phyloP scores from a whole-genome alignment of 2,329 filamentous ascomycete species.

The Monosporascus sp. region DNA sequence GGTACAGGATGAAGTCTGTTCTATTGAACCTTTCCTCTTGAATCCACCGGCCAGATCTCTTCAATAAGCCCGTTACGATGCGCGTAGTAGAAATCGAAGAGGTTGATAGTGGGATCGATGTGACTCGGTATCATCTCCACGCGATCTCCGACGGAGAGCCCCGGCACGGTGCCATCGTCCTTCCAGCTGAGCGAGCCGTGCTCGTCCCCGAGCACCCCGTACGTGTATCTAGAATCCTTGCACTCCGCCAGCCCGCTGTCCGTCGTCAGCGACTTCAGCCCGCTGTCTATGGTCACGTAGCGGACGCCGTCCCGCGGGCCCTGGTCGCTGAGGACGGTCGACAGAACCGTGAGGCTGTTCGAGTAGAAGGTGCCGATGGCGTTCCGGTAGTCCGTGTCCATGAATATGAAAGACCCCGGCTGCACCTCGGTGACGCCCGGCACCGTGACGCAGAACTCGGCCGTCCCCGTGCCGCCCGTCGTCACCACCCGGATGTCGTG shows the following conservation, averaged over 20 bases:
- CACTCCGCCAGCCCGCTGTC: constrained; percentile 47
- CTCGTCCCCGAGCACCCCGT: constrained; percentile 43
- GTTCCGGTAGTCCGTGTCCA: constrained; percentile 52
- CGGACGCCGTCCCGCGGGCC: constrained; percentile 26
- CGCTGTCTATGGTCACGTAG: constrained; percentile 41
- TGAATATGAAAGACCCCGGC: constrained; percentile 51
- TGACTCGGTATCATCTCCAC: constrained; percentile 50
- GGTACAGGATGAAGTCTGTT: too few species aligned
- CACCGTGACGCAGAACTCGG: constrained; percentile 46
- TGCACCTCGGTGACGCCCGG: constrained; percentile 49
- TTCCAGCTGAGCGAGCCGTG: constrained; percentile 43
- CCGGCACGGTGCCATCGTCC: constrained; percentile 26
- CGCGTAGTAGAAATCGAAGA: constrained; percentile 47
- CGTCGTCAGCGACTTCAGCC: constrained; percentile 45
- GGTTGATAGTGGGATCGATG: constrained; percentile 49
- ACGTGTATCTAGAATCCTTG: constrained; percentile 36
- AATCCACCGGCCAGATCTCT: constrained; percentile 47
- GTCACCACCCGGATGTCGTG: constrained; percentile 44
- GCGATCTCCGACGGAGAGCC: constrained; percentile 37
- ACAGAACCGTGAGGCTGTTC: constrained; percentile 42
- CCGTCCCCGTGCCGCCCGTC: constrained; percentile 47
- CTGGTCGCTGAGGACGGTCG: constrained; percentile 44
- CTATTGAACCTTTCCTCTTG: constrained; percentile 46
- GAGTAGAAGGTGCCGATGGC: constrained; percentile 44
- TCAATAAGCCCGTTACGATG: constrained; percentile 41